phyloP scores from a whole-genome alignment of 345 rosid genomes.

The Salix dunnii region DNA sequence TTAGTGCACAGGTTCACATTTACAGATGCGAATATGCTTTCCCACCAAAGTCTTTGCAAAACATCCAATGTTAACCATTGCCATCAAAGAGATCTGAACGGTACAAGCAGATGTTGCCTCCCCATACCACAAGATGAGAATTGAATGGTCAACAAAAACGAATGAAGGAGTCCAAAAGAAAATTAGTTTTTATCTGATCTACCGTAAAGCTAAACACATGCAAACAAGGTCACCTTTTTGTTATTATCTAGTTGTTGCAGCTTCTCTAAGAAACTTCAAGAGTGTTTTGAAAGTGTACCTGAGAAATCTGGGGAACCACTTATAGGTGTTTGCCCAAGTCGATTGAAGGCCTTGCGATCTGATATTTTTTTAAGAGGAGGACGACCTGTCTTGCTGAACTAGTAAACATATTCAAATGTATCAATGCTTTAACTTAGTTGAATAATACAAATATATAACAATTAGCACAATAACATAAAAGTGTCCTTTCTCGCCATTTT shows the following conservation, averaged over 20 bases:
- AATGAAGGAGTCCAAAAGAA: not conserved
- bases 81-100: not conserved
- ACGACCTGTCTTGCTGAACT: slow-evolving; percentile 52
- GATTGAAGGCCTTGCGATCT: slow-evolving; percentile 41
- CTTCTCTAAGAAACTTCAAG: not conserved
- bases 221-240: not conserved
- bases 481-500: not conserved
- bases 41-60: not conserved
- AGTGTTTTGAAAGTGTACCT: slow-evolving; percentile 24
- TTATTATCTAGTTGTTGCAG: not conserved
- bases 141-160: not conserved
- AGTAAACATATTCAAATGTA: slow-evolving; percentile 13
- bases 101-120: not conserved
- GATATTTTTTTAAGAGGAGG: slow-evolving; percentile 56
- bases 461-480: not conserved
- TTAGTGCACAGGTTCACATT: not conserved
- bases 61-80: not conserved
- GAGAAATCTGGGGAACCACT: slow-evolving; percentile 39
- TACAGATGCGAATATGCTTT: not conserved
- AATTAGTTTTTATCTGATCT: not conserved
- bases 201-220: not conserved
- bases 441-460: too few species aligned
- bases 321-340: slow-evolving; percentile 31
- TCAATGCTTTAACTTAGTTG: not conserved
- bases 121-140: not conserved